Conservation (phyloP, 805 yeast species). For the Suhomyces xylopsoci region DNA sequence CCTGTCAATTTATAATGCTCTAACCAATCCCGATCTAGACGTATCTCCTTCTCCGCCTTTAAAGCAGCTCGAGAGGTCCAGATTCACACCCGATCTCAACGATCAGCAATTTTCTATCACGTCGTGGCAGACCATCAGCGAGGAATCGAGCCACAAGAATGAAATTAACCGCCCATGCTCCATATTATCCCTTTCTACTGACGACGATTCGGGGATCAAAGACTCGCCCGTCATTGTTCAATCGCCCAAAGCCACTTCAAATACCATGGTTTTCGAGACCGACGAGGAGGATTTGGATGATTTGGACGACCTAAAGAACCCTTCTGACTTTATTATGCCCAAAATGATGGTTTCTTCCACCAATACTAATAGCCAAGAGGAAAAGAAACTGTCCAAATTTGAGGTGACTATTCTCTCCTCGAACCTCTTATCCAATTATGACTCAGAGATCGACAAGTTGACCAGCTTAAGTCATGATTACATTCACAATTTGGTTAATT, state of each 20-base stretch:
- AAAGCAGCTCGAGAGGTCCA: neutral
- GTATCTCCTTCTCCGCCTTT: constrained; percentile 10
- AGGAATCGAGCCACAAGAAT: constrained; percentile 13
- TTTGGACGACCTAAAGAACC: constrained; percentile 9
- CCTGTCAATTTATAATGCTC: constrained; percentile 36
- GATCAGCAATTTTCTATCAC: constrained; percentile 16
- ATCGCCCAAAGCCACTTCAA: constrained; percentile 13
- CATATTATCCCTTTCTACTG: constrained; percentile 27
- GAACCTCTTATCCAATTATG: constrained; percentile 12
- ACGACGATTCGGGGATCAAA: constrained; percentile 17
- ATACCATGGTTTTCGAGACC: constrained; percentile 41
- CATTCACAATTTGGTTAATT: constrained; percentile 9
- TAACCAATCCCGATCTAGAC: constrained; percentile 42
- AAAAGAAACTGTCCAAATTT: constrained; percentile 5
- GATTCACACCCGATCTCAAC: constrained; percentile 9
- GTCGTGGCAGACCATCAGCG: constrained; percentile 32
- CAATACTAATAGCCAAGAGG: neutral
- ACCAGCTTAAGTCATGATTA: constrained; percentile 14
- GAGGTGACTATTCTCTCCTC: constrained; percentile 25
- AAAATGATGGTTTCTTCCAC: constrained; percentile 21
- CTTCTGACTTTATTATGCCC: constrained; percentile 39
- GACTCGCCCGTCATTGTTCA: constrained; percentile 23
- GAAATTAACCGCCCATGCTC: constrained; percentile 14
- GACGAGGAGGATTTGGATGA: constrained; percentile 21
- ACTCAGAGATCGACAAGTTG: constrained; percentile 18